Evolutionary conservation across 2,329 filamentous ascomycete species (phyloP).

Genomic region (Fusarium nematophilum): DNA sequence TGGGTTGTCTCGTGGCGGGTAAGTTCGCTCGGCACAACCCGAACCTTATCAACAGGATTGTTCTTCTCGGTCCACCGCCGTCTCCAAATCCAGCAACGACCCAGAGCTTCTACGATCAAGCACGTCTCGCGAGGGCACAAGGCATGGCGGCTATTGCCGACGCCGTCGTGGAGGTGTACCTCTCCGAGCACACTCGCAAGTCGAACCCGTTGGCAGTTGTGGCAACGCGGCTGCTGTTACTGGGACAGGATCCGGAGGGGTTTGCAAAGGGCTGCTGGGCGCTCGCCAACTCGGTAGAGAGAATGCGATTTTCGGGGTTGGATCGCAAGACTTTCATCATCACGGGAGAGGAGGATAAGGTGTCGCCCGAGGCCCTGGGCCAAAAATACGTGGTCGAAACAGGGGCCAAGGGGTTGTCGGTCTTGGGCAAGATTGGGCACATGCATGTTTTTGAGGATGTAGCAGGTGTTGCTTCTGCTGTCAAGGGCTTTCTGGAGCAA

Average conservation of each 20-base stretch:
- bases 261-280: constrained; percentile 66
- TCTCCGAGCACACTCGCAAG: neutral
- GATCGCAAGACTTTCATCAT: constrained; percentile 53
- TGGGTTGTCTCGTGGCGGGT: constrained; percentile 62
- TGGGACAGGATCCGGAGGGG: constrained; percentile 62
- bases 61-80: constrained; percentile 61
- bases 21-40: constrained; percentile 54
- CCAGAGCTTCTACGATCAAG: constrained; percentile 47
- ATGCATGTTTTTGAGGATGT: constrained; percentile 64
- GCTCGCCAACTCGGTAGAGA: constrained; percentile 53
- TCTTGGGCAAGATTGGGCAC: constrained; percentile 57
- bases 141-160: constrained; percentile 59
- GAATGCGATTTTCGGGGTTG: constrained; percentile 49
- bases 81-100: constrained; percentile 54
- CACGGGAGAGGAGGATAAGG: constrained; percentile 58
- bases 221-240: constrained; percentile 56
- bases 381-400: constrained; percentile 46
- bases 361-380: constrained; percentile 51
- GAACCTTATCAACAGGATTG: constrained; percentile 54
- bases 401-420: constrained; percentile 42
- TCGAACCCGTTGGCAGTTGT: constrained; percentile 51
- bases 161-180: constrained; percentile 48
- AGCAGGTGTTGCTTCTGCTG: constrained; percentile 46
- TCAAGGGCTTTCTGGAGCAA: constrained; percentile 12
- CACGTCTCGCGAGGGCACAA: constrained; percentile 53